phyloP scores from a whole-genome alignment of 2,329 filamentous ascomycete species.

The Hymenoscyphus scutula region DNA sequence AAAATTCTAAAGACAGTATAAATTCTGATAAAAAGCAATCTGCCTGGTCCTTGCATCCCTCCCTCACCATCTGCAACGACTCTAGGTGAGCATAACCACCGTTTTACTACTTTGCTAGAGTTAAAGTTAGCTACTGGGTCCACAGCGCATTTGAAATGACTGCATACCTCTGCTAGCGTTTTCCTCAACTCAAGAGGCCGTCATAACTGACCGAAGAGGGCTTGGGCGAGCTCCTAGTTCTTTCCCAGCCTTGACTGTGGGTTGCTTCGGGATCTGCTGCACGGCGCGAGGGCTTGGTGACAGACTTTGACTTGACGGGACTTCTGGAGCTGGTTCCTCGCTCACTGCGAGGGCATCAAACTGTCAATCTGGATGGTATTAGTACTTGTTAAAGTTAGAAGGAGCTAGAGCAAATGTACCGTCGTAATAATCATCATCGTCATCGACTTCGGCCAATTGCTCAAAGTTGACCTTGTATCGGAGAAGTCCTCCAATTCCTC shows the following conservation, averaged over 20 bases:
- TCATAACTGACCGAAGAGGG: slow-evolving; percentile 68
- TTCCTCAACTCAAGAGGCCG: slow-evolving; percentile 40
- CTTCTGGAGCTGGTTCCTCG: slow-evolving; percentile 79
- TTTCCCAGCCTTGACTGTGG: slow-evolving; percentile 37
- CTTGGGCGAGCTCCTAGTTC: slow-evolving; percentile 52
- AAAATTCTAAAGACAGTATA: slow-evolving; percentile 17
- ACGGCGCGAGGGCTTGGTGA: slow-evolving; percentile 43
- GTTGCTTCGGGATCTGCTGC: slow-evolving; percentile 45
- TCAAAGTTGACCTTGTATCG: slow-evolving; percentile 99
- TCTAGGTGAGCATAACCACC: slow-evolving; percentile 18
- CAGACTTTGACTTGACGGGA: slow-evolving; percentile 42
- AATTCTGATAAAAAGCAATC: slow-evolving; percentile 20
- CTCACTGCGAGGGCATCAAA: slow-evolving; percentile 78
- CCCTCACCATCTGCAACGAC: slow-evolving; percentile 6
- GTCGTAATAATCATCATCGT: slow-evolving; percentile 92
- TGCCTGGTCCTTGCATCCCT: slow-evolving; percentile 15
- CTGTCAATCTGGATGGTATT: slow-evolving; percentile 69
- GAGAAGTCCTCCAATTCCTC: slow-evolving; percentile 94
- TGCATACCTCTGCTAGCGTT: slow-evolving; percentile 26
- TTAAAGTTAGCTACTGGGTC: slow-evolving; percentile 13
- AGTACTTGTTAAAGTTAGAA: slow-evolving; percentile 16
- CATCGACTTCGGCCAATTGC: slow-evolving; percentile 87
- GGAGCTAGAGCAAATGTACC: slow-evolving; percentile 40
- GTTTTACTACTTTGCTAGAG: slow-evolving; percentile 10
- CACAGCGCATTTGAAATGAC: background rate